Evolutionary conservation across 148 eudicot genomes (phyloP).

Genomic region (Camellia japonica): DNA sequence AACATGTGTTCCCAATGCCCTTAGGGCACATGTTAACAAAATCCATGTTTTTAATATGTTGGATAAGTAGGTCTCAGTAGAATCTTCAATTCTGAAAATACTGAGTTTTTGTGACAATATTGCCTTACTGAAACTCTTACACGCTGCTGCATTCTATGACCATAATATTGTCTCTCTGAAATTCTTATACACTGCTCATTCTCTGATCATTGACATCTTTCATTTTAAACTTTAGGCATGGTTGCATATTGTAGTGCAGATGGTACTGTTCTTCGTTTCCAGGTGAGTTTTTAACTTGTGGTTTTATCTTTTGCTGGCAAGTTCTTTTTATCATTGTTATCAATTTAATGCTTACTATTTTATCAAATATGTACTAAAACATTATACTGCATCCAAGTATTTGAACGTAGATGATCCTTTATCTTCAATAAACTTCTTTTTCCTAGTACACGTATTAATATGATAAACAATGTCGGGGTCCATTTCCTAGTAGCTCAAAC

Average conservation of each 20-base stretch:
- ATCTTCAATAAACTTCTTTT: background rate
- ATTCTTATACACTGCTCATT: background rate
- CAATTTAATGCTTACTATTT: background rate
- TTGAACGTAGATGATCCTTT: background rate
- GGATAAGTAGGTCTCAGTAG: too few relatives aligned
- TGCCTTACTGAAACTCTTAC: too few relatives aligned
- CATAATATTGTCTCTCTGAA: background rate
- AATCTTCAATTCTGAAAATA: too few relatives aligned
- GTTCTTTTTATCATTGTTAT: background rate
- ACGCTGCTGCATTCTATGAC: too few relatives aligned
- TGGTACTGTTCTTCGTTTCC: constrained; percentile 69
- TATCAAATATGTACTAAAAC: too few relatives aligned
- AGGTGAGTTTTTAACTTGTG: constrained; percentile 42
- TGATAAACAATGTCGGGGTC: too few relatives aligned
- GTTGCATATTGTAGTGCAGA: constrained; percentile 89
- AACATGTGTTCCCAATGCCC: too few relatives aligned
- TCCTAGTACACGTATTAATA: background rate
- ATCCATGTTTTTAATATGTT: too few relatives aligned
- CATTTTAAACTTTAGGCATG: constrained; percentile 44
- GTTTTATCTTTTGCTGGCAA: constrained; percentile 6
- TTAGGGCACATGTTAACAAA: too few relatives aligned
- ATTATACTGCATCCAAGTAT: background rate
- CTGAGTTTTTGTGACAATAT: too few relatives aligned
- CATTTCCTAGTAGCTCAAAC: too few relatives aligned
- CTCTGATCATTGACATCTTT: constrained; percentile 7